These are phyloP conservation scores for Circinella umbellata DNA, from an alignment of 371 early-diverging fungal species.

Conservation along the genomic window DNA sequence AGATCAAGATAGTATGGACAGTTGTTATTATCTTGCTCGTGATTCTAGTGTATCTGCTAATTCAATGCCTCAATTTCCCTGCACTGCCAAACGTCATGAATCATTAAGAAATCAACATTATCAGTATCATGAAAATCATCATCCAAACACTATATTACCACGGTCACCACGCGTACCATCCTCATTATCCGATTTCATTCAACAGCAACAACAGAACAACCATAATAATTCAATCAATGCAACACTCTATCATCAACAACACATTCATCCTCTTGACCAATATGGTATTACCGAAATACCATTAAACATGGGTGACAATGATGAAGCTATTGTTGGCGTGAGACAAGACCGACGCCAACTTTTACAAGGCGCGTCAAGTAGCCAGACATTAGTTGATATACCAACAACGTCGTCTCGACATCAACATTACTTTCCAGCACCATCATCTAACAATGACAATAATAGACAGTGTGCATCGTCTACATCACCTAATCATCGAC, in stretches of 20 bases:
- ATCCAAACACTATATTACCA: neutral
- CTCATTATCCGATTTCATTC: conserved; percentile 11
- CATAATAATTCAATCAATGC: too few species aligned
- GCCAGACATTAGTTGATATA: conserved; percentile 1
- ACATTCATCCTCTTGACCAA: too few species aligned
- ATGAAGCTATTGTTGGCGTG: neutral
- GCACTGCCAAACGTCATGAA: neutral
- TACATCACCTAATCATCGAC: neutral
- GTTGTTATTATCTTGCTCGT: neutral
- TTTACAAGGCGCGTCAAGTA: conserved; percentile 1
- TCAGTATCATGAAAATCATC: neutral
- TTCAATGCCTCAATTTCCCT: conserved; percentile 5
- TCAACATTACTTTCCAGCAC: neutral
- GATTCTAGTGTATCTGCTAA: neutral
- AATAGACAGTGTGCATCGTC: neutral
- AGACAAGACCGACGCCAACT: neutral
- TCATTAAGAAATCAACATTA: neutral
- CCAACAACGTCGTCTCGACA: neutral
- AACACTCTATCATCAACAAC: too few species aligned
- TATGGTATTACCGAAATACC: conserved; percentile 2
- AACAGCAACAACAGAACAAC: too few species aligned
- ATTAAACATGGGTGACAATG: conserved; percentile 5
- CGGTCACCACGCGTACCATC: neutral
- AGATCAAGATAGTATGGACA: neutral
- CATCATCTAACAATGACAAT: neutral